These are phyloP conservation scores for Trichoderma harzianum DNA, from an alignment of 2,329 filamentous ascomycete genomes.

Conservation along the genomic window DNA sequence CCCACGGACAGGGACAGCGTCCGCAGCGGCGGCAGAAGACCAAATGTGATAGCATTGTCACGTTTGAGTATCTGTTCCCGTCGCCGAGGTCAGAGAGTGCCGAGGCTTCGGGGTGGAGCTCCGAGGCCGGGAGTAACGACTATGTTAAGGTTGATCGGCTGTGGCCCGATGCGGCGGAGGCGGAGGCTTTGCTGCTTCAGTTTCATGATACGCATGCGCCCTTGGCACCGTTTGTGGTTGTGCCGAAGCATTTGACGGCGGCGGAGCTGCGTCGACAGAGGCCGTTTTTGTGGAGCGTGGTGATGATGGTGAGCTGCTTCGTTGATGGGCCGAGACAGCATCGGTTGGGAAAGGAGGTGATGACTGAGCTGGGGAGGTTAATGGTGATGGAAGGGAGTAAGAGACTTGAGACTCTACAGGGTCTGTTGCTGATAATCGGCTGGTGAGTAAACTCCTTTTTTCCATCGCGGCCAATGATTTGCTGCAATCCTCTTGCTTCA, in stretches of 20 bases:
- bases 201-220: constrained; percentile 35
- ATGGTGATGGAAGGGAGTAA: constrained; percentile 41
- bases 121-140: constrained; percentile 6
- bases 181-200: constrained; percentile 36
- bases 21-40: not conserved
- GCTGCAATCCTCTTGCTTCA: not conserved
- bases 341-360: constrained; percentile 41
- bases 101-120: constrained; percentile 18
- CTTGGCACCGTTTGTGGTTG: constrained; percentile 45
- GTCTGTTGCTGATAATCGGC: constrained; percentile 42
- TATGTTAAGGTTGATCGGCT: constrained; percentile 25
- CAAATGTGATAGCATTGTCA: constrained; percentile 21
- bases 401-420: constrained; percentile 47
- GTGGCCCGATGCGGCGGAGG: constrained; percentile 44
- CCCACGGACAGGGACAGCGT: not conserved
- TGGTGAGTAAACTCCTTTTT: constrained; percentile 37
- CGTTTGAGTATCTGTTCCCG: constrained; percentile 38
- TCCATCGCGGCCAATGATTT: not conserved
- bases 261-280: constrained; percentile 36
- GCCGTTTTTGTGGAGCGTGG: constrained; percentile 48
- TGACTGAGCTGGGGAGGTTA: constrained; percentile 42
- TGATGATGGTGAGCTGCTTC: constrained; percentile 45
- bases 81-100: constrained; percentile 25
- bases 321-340: constrained; percentile 44
- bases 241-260: constrained; percentile 37